Conservation (phyloP, 2,329 filamentous ascomycete genomes). For the Tricladium varicosporioides region DNA sequence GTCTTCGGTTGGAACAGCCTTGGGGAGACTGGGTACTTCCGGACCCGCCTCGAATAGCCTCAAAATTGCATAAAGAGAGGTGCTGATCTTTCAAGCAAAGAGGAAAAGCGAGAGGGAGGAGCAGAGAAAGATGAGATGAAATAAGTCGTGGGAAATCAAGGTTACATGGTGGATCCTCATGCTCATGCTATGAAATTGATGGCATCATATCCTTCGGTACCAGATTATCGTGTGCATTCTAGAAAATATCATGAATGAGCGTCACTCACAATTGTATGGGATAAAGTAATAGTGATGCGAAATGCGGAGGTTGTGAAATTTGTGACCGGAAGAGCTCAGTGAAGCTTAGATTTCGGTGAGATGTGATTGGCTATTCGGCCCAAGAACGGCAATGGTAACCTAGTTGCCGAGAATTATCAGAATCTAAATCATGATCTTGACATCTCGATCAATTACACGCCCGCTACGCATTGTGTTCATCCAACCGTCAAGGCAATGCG, state of each 20-base stretch:
- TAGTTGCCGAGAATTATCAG: not conserved
- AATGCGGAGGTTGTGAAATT: not conserved
- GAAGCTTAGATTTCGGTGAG: not conserved
- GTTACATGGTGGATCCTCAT: not conserved
- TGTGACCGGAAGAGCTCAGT: not conserved
- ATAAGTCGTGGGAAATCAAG: not conserved
- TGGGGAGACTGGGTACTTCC: not conserved
- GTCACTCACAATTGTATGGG: not conserved
- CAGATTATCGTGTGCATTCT: too few species aligned
- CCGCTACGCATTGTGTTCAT: not conserved
- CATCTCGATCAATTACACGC: not conserved
- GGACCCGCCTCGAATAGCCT: not conserved
- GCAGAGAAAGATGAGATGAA: not conserved
- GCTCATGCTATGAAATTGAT: not conserved
- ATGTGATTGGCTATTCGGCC: not conserved
- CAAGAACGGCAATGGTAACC: not conserved
- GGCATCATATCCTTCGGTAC: not conserved
- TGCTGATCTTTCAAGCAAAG: conserved; percentile 2
- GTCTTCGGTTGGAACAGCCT: not conserved
- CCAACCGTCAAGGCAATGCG: conserved; percentile 23
- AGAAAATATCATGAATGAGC: too few species aligned
- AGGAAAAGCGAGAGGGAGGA: not conserved
- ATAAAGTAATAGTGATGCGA: not conserved
- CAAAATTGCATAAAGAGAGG: conserved; percentile 1
- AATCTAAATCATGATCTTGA: not conserved